Evolutionary conservation across 2,329 filamentous ascomycete species (phyloP).

Genomic region (Botryotinia narcissicola): DNA sequence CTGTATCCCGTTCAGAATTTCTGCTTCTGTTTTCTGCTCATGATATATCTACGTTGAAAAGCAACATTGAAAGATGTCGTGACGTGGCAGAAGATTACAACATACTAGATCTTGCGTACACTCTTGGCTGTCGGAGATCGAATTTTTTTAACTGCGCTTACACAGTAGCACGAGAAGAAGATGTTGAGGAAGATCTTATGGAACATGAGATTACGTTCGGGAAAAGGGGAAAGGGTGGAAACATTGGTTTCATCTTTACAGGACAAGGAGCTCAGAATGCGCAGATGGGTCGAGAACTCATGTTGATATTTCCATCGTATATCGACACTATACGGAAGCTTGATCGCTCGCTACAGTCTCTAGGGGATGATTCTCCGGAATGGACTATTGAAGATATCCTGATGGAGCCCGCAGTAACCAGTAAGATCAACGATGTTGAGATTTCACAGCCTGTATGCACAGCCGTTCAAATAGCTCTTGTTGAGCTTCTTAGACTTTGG

Average conservation of each 20-base stretch:
- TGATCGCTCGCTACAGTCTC: conserved; percentile 6
- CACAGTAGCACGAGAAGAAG: conserved; percentile 7
- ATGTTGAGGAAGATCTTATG: conserved; percentile 7
- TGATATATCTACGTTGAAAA: conserved; percentile 10
- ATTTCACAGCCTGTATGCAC: conserved; percentile 44
- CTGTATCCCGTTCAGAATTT: not conserved
- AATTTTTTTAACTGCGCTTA: conserved; percentile 2
- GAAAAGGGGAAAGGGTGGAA: conserved; percentile 11
- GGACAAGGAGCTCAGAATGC: conserved; percentile 37
- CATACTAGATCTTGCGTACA: conserved; percentile 9
- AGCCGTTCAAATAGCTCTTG: conserved; percentile 48
- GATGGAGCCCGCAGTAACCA: conserved; percentile 32
- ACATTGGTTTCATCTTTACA: conserved; percentile 30
- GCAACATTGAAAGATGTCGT: conserved; percentile 5
- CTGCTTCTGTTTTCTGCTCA: conserved; percentile 7
- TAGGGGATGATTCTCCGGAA: conserved; percentile 4
- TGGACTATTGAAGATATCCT: conserved; percentile 35
- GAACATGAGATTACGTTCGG: conserved; percentile 11
- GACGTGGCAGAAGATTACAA: conserved; percentile 13
- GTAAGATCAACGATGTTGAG: conserved; percentile 7
- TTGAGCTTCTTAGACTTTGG: conserved; percentile 44
- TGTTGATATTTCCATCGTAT: conserved; percentile 16
- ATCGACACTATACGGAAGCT: conserved; percentile 25
- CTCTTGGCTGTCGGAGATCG: conserved; percentile 1
- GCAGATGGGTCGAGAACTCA: conserved; percentile 31